Evolutionary conservation across 1,284 basidiomycete species (phyloP), one percentile per base, ranked within the genome.

Genomic region (Microbotryum saponariae): DNA sequence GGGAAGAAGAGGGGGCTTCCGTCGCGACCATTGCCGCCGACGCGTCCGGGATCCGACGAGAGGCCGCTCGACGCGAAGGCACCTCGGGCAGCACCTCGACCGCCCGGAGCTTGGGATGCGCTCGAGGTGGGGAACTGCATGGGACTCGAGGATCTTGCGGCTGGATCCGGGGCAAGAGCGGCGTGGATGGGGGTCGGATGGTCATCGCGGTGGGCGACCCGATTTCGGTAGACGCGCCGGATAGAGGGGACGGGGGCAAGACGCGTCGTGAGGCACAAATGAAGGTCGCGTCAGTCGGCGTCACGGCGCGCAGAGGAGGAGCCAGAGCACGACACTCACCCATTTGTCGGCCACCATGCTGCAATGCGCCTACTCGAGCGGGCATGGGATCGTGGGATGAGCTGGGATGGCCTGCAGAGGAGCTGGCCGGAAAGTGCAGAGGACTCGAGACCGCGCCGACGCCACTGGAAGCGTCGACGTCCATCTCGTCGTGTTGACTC

Each of bases 1-100:
- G 67, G 67, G 59, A 69, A 69, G 62, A 69, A 69, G 51, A 69
- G 65, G 3, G 67, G 67, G 10, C 37, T 49, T 10, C 16, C 51
- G 23, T 47, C 33, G 27, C 33, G 20, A 2, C 31, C 21, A 4
- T 27, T 18, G n/a, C 45, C 56, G 20, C 37, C 37, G 27, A 23
- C 33, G 51, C 45, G 54, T 4, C 59, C 64, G 10, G 59, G 58
- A 18, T 67, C 65, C 20, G 59, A 62, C 3, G 61, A 63, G 18
- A 57, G 58, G 21, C 52, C 57, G 6, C 55, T 47, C 7, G 64
- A 37, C 8, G 58, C 33, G 9, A 25, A 9, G 31, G 46, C 58
- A 6, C 33, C 37, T 16, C 54, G 18, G 6, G 60, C 58, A 58
- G 64, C 64, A 29, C 63, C 54, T 8, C 58, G 59, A 44, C 53